phyloP scores from a whole-genome alignment of 148 eudicot genomes.

The Rhododendron vialii region DNA sequence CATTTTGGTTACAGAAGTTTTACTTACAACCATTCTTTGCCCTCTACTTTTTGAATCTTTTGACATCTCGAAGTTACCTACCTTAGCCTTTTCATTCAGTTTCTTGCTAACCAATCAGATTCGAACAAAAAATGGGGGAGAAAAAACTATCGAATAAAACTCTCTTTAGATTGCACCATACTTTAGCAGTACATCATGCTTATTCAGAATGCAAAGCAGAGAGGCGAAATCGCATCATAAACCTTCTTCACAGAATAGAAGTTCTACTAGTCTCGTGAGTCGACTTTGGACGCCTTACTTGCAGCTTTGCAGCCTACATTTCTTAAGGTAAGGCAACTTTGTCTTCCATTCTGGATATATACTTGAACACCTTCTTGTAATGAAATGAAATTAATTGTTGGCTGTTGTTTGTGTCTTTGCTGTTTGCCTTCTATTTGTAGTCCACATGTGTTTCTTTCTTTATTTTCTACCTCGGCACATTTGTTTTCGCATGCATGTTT shows the following conservation, averaged over 20 bases:
- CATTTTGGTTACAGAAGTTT: background rate
- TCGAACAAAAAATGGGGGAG: background rate
- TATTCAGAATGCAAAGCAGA: background rate
- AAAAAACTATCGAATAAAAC: no score
- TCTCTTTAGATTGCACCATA: background rate
- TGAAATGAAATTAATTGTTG: background rate
- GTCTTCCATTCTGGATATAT: background rate
- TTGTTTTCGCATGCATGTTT: background rate
- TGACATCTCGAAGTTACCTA: background rate
- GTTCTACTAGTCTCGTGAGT: background rate
- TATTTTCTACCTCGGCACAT: background rate
- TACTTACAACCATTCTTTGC: background rate
- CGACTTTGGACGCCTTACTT: background rate
- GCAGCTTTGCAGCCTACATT: background rate
- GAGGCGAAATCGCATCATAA: background rate
- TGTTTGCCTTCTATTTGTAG: background rate
- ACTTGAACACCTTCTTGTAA: background rate
- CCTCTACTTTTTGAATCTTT: background rate
- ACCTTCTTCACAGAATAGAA: background rate
- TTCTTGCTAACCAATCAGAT: background rate
- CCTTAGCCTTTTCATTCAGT: background rate
- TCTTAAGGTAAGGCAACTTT: slow-evolving; percentile 1
- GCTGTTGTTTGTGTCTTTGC: background rate
- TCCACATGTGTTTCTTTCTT: background rate
- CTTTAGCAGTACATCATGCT: background rate